phyloP scores from a whole-genome alignment of 169 alveolate species.

The Cytauxzoon felis region DNA sequence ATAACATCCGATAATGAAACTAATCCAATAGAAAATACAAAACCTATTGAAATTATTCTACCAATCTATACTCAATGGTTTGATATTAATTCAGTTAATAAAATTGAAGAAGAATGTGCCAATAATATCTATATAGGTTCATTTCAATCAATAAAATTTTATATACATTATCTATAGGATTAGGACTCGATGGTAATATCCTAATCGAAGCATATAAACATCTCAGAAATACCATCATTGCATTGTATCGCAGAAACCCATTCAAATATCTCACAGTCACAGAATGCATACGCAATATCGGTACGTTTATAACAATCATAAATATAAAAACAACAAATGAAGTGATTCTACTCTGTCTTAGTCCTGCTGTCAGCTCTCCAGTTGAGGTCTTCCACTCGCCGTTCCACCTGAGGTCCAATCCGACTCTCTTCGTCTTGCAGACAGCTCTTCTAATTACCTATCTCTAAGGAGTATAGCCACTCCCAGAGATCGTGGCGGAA shows the following conservation, averaged over 20 bases:
- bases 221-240: slow-evolving; percentile 47
- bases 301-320: no score
- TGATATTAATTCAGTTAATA: slow-evolving; percentile 8
- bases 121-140: slow-evolving; percentile 25
- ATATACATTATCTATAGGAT: neutral
- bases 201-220: slow-evolving; percentile 16
- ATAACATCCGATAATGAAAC: neutral
- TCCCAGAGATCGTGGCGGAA: no score
- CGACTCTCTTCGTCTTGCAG: no score
- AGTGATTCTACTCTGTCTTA: no score
- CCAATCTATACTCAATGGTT: slow-evolving; percentile 39
- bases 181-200: slow-evolving; percentile 4
- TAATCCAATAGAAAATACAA: no score
- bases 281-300: slow-evolving; percentile 54
- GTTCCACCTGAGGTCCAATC: no score
- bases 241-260: slow-evolving; percentile 50
- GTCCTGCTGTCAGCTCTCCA: no score
- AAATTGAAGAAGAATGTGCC: slow-evolving; percentile 34
- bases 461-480: no score
- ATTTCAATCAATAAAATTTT: neutral
- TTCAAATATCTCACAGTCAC: slow-evolving; percentile 52
- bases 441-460: no score
- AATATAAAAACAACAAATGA: no score
- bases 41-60: neutral
- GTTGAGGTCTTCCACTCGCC: no score